Conservation (phyloP, 1,284 basidiomycete genomes). For the Wallemia ichthyophaga region DNA sequence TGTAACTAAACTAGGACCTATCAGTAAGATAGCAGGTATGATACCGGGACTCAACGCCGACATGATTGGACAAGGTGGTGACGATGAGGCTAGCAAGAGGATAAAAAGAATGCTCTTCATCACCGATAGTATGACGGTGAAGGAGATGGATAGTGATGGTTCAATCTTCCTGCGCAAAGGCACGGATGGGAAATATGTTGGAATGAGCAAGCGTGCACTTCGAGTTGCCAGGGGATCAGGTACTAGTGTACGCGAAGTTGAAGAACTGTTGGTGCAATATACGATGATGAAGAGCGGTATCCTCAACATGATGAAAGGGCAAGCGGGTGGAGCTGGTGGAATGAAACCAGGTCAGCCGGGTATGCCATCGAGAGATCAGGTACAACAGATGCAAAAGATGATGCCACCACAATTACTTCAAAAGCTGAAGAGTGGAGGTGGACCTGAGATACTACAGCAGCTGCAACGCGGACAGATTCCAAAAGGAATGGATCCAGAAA, state of each 20-base stretch:
- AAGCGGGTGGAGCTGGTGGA: conserved; percentile 91
- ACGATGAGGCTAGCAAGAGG: conserved; percentile 49
- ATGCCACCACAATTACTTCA: conserved; percentile 69
- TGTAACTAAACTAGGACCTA: conserved; percentile 95
- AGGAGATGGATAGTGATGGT: conserved; percentile 23
- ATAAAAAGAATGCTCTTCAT: conserved; percentile 99
- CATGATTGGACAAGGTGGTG: conserved; percentile 61
- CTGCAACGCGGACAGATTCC: conserved; percentile 35
- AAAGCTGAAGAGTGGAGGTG: conserved; percentile 47
- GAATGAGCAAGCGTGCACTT: conserved; percentile 54
- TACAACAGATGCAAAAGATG: conserved; percentile 68
- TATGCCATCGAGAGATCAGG: conserved; percentile 19
- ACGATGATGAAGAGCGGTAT: conserved; percentile 59
- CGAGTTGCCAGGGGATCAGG: conserved; percentile 78
- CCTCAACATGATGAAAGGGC: conserved; percentile 28
- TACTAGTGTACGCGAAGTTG: conserved; percentile 86
- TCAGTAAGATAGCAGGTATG: conserved; percentile 96
- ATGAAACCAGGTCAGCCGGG: conserved; percentile 54
- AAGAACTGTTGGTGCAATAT: conserved; percentile 80
- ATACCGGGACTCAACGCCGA: conserved; percentile 84
- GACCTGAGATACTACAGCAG: conserved; percentile 42
- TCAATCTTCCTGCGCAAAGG: background rate
- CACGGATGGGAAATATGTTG: conserved; percentile 51
- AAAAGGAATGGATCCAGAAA: conserved; percentile 15
- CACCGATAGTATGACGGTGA: conserved; percentile 79